Percentiles rank a stretch among this genome's conserved stretches.
phyloP scores from a whole-genome alignment of 2,329 filamentous ascomycete species.

The Trichoderma arundinaceum region DNA sequence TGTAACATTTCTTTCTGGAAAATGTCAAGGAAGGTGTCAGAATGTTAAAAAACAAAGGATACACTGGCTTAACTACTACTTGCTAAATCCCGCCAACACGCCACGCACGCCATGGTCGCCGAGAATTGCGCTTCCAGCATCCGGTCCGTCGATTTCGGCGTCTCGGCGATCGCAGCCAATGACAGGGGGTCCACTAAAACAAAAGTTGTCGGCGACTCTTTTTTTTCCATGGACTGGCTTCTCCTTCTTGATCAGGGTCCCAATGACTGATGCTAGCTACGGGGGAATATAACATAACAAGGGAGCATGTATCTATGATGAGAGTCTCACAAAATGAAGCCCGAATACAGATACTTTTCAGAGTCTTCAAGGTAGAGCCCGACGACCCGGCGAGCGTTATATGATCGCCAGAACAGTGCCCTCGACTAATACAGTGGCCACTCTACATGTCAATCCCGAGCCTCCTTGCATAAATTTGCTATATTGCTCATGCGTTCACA shows the following conservation, averaged over 20 bases:
- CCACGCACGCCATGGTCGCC: slow-evolving; percentile 32
- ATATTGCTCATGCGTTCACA: background rate
- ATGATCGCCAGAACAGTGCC: background rate
- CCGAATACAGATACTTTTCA: background rate
- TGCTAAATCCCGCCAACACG: slow-evolving; percentile 5
- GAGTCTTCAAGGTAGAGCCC: slow-evolving; percentile 5
- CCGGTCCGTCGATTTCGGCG: slow-evolving; percentile 27
- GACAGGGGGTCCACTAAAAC: slow-evolving; percentile 25
- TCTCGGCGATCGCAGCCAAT: slow-evolving; percentile 29
- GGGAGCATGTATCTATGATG: background rate
- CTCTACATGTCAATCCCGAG: background rate
- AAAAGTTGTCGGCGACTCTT: slow-evolving; percentile 28
- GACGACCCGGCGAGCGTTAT: slow-evolving; percentile 11
- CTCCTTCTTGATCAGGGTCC: background rate
- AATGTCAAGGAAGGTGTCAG: background rate
- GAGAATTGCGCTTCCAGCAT: slow-evolving; percentile 29
- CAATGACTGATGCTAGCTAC: background rate
- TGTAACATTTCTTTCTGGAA: background rate
- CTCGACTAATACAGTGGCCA: background rate
- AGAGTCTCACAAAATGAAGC: slow-evolving; percentile 4
- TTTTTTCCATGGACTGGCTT: background rate
- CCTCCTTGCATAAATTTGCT: slow-evolving; percentile 4
- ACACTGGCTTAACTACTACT: background rate
- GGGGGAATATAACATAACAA: background rate
- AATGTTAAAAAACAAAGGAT: slow-evolving; percentile 1